Base-by-base conservation (phyloP, 208 protist genomes). In the Trypanosoma avium region DNA sequence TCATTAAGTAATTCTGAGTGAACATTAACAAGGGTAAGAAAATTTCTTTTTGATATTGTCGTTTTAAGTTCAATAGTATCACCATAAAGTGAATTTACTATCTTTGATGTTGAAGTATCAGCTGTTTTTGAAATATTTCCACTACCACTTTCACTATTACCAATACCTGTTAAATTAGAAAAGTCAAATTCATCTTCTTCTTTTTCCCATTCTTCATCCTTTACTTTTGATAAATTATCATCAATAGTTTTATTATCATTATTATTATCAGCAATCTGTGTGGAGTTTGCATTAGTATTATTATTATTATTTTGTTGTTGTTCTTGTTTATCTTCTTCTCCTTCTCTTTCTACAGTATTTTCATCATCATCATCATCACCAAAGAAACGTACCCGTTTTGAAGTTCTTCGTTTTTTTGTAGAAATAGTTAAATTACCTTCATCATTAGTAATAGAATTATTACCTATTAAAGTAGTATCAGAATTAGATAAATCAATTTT, bases 21-120 rank as follows among this genome's bases (percentile, higher is more conserved):
- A 3, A 96, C 87, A 70, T 96, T 96, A 45, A 96, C 59, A 46
- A 96, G 73, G 8, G 82, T 96, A 29, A 96, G 73, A 61, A 96
- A 94, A 64, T 90, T 87, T 32, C 75, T 75, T 55, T 84, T 86
- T 27, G 70, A 69, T 26, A 69, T 59, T 7, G 67, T 36, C 17
- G 75, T 86, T 15, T 38, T 30, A 33, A 93, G 72, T 36, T 77
- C 67, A 10, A 93, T 70, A 10, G 48, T 38, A 35, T 85, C 75
- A 36, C 82, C 81, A 57, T 93, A 90, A 7, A 90, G 38, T 1
- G 63, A 69, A 21, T 35, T 36, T 26, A 77, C 45, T 22, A 72
- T 45, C 4, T n/a, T 33, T 4, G 67, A 73, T 17, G 67, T 43
- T 9, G 49, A 43, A 13, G 38, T 15, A 40, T 30, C 50, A 15